A percentile compares a stretch with the other conserved stretches of the same genome.
Conservation (phyloP, 306 rosid species). For the Hylodesmum podocarpum region DNA sequence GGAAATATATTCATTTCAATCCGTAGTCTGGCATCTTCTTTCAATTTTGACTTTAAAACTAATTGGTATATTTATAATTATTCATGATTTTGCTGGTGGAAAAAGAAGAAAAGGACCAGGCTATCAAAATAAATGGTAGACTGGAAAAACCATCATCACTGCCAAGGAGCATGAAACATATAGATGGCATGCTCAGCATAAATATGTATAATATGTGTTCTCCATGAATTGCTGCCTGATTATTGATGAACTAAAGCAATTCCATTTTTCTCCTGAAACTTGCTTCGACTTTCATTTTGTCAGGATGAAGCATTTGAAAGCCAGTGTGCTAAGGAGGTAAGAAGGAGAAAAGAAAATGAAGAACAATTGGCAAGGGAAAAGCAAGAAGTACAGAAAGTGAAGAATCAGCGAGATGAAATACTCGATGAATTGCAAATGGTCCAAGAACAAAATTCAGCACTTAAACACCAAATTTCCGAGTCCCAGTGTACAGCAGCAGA, state of each 20-base stretch:
- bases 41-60: background rate
- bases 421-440: slow-evolving; percentile 46
- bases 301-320: slow-evolving; percentile 66
- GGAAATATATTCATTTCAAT: slow-evolving; percentile 19
- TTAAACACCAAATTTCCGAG: slow-evolving; percentile 49
- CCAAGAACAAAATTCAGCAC: slow-evolving; percentile 50
- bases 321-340: slow-evolving; percentile 50
- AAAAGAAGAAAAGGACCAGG: slow-evolving; percentile 30
- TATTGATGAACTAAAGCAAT: slow-evolving; percentile 12
- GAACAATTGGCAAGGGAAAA: slow-evolving; percentile 49
- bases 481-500: slow-evolving; percentile 47
- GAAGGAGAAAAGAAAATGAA: slow-evolving; percentile 56
- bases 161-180: slow-evolving; percentile 31
- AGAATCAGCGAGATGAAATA: slow-evolving; percentile 46
- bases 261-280: slow-evolving; percentile 28
- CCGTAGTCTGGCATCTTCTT: slow-evolving; percentile 4
- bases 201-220: slow-evolving; percentile 3
- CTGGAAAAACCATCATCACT: slow-evolving; percentile 33
- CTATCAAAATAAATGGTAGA: slow-evolving; percentile 25
- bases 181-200: background rate
- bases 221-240: slow-evolving; percentile 22
- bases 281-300: slow-evolving; percentile 34
- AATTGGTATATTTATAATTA: slow-evolving; percentile 3
- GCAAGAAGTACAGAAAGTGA: slow-evolving; percentile 52
- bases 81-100: slow-evolving; percentile 42